Conservation (phyloP, 306 rosid genomes). For the Vigna mungo region DNA sequence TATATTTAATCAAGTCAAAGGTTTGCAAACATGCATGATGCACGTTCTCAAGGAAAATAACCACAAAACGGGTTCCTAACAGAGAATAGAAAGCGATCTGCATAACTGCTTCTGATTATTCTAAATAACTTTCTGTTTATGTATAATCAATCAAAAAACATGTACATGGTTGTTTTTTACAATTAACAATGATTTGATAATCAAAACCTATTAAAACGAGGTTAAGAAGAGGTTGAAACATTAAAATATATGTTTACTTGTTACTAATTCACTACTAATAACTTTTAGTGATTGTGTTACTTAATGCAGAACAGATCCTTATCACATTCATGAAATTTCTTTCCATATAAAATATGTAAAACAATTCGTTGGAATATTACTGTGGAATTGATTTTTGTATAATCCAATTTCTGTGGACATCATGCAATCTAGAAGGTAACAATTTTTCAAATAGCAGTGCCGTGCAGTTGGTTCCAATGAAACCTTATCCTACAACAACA, state of each 20-base stretch:
- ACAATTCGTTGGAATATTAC: background rate
- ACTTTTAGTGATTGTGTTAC: background rate
- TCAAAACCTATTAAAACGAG: no score
- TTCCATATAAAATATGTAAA: background rate
- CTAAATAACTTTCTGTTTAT: background rate
- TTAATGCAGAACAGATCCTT: background rate
- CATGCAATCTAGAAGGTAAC: conserved; percentile 40
- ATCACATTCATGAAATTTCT: conserved; percentile 19
- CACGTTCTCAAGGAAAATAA: conserved; percentile 13
- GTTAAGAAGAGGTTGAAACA: no score
- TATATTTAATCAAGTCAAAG: conserved; percentile 3
- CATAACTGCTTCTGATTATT: background rate
- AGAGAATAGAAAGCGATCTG: background rate
- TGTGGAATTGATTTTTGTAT: no score
- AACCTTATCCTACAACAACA: background rate
- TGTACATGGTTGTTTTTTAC: no score
- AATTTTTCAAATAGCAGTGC: conserved; percentile 29
- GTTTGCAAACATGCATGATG: background rate
- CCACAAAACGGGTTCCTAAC: background rate
- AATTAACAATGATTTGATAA: no score
- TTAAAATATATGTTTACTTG: background rate
- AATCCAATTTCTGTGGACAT: conserved; percentile 12
- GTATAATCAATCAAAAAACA: background rate
- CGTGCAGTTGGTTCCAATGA: conserved; percentile 35
- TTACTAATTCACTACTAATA: background rate